These are phyloP conservation scores for Neurospora sublineolata DNA, from an alignment of 495 filamentous ascomycete genomes.

Conservation along the genomic window DNA sequence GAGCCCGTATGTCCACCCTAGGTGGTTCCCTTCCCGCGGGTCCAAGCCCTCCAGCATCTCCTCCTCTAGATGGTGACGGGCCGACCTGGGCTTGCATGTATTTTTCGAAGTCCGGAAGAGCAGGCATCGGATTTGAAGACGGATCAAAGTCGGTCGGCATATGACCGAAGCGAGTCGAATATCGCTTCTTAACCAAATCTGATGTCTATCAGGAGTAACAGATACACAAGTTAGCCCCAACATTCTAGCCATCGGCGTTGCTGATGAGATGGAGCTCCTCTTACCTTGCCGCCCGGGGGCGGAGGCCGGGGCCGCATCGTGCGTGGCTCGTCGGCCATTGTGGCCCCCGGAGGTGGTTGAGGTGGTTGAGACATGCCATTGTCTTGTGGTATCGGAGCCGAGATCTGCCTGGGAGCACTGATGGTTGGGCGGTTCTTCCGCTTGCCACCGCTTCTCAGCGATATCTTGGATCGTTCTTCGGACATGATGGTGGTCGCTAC, in stretches of 20 bases:
- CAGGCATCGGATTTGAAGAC: constrained; percentile 54
- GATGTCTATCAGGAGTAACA: constrained; percentile 44
- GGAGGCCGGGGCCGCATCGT: constrained; percentile 31
- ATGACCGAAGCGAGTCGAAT: constrained; percentile 82
- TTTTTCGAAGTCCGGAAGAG: constrained; percentile 42
- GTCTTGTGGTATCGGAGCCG: constrained; percentile 44
- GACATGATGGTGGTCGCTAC: constrained; percentile 29
- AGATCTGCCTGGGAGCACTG: constrained; percentile 75
- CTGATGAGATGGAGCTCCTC: not conserved
- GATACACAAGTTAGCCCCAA: constrained; percentile 1
- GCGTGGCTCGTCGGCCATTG: constrained; percentile 19
- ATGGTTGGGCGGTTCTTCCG: constrained; percentile 65
- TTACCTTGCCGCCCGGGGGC: constrained; percentile 29
- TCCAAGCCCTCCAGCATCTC: constrained; percentile 23
- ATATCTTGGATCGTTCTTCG: constrained; percentile 65
- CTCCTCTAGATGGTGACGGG: constrained; percentile 36
- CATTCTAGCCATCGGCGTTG: not conserved
- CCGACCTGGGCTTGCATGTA: constrained; percentile 41
- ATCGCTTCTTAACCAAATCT: constrained; percentile 87
- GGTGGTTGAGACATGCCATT: constrained; percentile 21
- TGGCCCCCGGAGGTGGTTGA: constrained; percentile 24
- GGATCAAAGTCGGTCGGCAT: constrained; percentile 55
- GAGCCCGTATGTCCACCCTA: constrained; percentile 54
- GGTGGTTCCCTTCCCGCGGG: constrained; percentile 20
- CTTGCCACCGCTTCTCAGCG: constrained; percentile 69